Evolutionary conservation across 176 grass and related monocot species (phyloP), one percentile per base, ranked within the genome.

Genomic region (Oryza coarctata): DNA sequence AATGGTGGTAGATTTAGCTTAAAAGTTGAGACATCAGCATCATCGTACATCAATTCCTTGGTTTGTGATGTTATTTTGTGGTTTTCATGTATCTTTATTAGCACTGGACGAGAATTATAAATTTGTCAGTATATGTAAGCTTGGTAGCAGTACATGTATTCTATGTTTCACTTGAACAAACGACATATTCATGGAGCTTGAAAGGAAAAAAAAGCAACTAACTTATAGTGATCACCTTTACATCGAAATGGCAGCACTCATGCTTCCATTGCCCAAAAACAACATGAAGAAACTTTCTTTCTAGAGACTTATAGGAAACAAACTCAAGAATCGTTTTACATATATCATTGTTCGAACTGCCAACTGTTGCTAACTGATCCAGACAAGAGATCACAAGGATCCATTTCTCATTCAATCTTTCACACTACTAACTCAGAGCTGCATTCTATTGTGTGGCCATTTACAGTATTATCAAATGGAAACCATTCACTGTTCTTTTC

Each of bases 401-500:
- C n/a, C 12, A 67, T 71, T 73, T 68, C 14, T 74, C 29, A 38
- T 26, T 69, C 27, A 74, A 29, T 32, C 62, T 50, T 11, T 58
- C n/a, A 6, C 43, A 31, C n/a, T 55, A 80, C 68, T 81, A 74
- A 82, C n/a, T n/a, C n/a, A 29, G 64, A 40, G 32, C 63, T 32
- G 55, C 17, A 17, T 52, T 70, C 63, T 12, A 76, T 31, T 18
- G 70, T 44, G 32, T 77, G 17, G 3, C 11, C 83, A 60, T 60
- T 58, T 68, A 70, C 64, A 11, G 40, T 76, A 27, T 80, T 71
- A 33, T 79, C 62, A 68, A 70, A 79, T 30, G 69, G 63, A 44
- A 61, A 57, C 29, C 80, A 75, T 76, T 78, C 76, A 1, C 23
- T 9, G 15, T 61, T 80, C 60, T 80, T 84, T 12, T 60, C 87